Evolutionary conservation across 495 filamentous ascomycete species (phyloP).

Genomic region (Cudoniella acicularis): DNA sequence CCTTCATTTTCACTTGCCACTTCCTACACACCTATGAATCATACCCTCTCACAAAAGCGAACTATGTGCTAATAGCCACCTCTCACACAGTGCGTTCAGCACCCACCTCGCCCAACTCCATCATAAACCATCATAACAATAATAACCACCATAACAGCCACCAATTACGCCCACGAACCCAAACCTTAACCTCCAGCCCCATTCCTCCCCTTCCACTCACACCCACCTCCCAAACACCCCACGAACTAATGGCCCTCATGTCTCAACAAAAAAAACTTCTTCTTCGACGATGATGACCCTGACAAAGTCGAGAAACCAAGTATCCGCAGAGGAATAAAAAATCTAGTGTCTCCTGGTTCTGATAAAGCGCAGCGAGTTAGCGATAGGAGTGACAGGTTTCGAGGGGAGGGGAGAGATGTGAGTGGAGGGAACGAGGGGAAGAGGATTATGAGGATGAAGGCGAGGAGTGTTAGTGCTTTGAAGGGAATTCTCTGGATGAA

Average conservation of each 20-base stretch:
- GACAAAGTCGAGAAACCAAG: background rate
- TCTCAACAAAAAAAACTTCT: background rate
- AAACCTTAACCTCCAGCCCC: constrained; percentile 11
- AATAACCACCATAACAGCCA: constrained; percentile 22
- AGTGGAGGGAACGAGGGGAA: background rate
- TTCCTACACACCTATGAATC: background rate
- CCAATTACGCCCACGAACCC: background rate
- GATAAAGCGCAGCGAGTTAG: too few relatives aligned
- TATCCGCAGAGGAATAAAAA: background rate
- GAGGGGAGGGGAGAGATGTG: background rate
- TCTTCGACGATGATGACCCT: background rate
- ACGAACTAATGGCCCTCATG: background rate
- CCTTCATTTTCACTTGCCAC: background rate
- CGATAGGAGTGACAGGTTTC: background rate
- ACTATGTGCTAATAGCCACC: too few relatives aligned
- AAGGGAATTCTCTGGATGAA: too few relatives aligned
- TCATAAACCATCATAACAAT: too few relatives aligned
- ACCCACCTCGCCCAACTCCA: background rate
- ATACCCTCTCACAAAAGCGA: background rate
- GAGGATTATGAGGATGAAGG: background rate
- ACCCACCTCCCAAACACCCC: too few relatives aligned
- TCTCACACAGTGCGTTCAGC: background rate
- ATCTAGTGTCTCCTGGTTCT: too few relatives aligned
- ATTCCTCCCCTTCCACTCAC: too few relatives aligned
- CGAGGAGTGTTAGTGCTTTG: background rate